Percentiles rank a stretch among this genome's conserved stretches.
Conservation (phyloP, 2,329 filamentous ascomycete species). For the Aureobasidium sp. region DNA sequence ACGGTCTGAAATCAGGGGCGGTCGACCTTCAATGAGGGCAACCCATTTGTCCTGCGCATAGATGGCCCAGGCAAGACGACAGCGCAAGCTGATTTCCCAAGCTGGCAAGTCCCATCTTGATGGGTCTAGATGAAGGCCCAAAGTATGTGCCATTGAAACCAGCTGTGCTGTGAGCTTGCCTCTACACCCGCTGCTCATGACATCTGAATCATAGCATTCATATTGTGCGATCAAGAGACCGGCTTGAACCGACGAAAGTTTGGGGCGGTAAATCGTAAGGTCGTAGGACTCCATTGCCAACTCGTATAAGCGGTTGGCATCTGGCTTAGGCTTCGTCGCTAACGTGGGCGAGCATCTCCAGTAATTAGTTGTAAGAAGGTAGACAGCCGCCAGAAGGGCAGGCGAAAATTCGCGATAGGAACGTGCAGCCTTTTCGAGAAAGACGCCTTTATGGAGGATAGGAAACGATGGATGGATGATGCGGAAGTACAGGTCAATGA, state of each 20-base stretch:
- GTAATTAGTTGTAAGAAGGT: conserved; percentile 54
- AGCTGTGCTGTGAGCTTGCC: conserved; percentile 27
- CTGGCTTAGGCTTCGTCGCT: conserved; percentile 35
- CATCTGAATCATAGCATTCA: conserved; percentile 24
- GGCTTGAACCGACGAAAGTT: conserved; percentile 32
- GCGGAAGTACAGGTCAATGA: conserved; percentile 67
- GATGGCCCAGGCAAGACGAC: conserved; percentile 22
- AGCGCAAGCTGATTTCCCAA: conserved; percentile 23
- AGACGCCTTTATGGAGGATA: conserved; percentile 52
- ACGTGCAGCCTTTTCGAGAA: conserved; percentile 51
- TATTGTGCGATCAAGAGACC: conserved; percentile 28
- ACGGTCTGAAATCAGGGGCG: conserved; percentile 17
- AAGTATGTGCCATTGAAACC: conserved; percentile 29
- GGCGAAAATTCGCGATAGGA: conserved; percentile 52
- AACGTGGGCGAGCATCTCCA: conserved; percentile 50
- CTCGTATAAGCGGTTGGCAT: conserved; percentile 25
- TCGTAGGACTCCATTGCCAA: conserved; percentile 29
- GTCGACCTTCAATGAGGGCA: conserved; percentile 21
- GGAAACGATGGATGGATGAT: conserved; percentile 52
- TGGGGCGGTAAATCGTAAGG: conserved; percentile 30
- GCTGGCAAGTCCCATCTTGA: conserved; percentile 21
- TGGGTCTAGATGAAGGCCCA: conserved; percentile 29
- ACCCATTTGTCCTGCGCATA: conserved; percentile 25
- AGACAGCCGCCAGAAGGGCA: conserved; percentile 51
- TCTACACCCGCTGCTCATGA: conserved; percentile 15